phyloP scores from a whole-genome alignment of 2,329 filamentous ascomycete species.

The Phialocephala sp. region DNA sequence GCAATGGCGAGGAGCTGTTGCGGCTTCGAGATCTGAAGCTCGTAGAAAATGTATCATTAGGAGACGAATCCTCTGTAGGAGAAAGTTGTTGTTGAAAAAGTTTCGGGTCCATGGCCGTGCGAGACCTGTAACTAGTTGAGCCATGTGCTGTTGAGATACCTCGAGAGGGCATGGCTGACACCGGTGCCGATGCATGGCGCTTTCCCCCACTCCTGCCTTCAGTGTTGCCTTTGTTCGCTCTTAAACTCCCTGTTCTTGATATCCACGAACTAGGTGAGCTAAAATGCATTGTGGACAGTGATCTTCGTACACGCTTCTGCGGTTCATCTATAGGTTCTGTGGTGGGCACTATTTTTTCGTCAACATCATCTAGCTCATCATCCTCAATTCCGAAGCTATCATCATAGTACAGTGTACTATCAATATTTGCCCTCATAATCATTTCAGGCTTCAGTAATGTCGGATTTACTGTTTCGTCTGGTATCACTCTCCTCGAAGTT shows the following conservation, averaged over 20 bases:
- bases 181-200: conserved; percentile 59
- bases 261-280: conserved; percentile 62
- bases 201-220: conserved; percentile 50
- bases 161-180: conserved; percentile 41
- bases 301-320: conserved; percentile 55
- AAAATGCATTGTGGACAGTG: conserved; percentile 63
- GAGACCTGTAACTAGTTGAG: conserved; percentile 25
- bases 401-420: conserved; percentile 33
- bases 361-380: conserved; percentile 29
- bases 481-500: conserved; percentile 40
- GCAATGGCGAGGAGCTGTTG: conserved; percentile 61
- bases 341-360: conserved; percentile 34
- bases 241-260: conserved; percentile 60
- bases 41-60: conserved; percentile 36
- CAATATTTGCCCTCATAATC: conserved; percentile 32
- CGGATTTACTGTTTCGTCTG: conserved; percentile 37
- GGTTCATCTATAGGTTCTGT: conserved; percentile 45
- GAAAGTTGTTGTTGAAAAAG: conserved; percentile 32
- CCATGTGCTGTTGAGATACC: conserved; percentile 37
- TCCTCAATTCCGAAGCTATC: conserved; percentile 35
- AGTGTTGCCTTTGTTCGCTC: conserved; percentile 58
- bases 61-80: conserved; percentile 28
- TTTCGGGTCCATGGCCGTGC: conserved; percentile 36
- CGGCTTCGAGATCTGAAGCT: conserved; percentile 39
- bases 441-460: conserved; percentile 42